Conservation (phyloP, 768 basidiomycete genomes). For the Kwoniella sp. region DNA sequence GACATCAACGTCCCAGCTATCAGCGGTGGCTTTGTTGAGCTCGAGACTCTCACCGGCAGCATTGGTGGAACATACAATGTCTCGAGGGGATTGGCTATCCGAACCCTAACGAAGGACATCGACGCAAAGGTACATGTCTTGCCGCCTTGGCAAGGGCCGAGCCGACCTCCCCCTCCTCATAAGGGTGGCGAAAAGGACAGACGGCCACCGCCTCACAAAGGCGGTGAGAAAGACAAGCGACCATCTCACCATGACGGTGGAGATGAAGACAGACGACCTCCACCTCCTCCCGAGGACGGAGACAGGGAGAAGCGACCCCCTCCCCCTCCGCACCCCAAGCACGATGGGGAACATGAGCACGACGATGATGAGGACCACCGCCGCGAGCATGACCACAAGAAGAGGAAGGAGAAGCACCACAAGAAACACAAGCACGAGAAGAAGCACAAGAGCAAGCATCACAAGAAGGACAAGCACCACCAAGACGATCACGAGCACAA, state of each 20-base stretch:
- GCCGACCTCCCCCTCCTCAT: slow-evolving; percentile 10
- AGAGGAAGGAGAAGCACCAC: slow-evolving; percentile 16
- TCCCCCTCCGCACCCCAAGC: slow-evolving; percentile 2
- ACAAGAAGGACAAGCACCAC: slow-evolving; percentile 14
- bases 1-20: slow-evolving; percentile 24
- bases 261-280: background rate
- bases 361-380: slow-evolving; percentile 11
- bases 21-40: slow-evolving; percentile 13
- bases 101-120: slow-evolving; percentile 37
- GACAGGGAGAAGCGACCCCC: background rate
- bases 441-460: slow-evolving; percentile 20
- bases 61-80: slow-evolving; percentile 43
- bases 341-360: slow-evolving; percentile 10
- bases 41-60: slow-evolving; percentile 24
- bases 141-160: slow-evolving; percentile 22
- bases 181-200: slow-evolving; percentile 3
- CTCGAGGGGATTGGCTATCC: slow-evolving; percentile 25
- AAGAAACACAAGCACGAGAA: slow-evolving; percentile 17
- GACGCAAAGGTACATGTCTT: slow-evolving; percentile 36
- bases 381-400: slow-evolving; percentile 1
- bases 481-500: slow-evolving; percentile 21
- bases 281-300: slow-evolving; percentile 1
- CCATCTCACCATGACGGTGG: slow-evolving; percentile 8
- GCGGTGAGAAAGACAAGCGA: background rate
- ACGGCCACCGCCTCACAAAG: slow-evolving; percentile 14